Evolutionary conservation across 768 basidiomycete genomes (phyloP), one percentile per base, ranked within the genome.

Genomic region (Suillus placidus): DNA sequence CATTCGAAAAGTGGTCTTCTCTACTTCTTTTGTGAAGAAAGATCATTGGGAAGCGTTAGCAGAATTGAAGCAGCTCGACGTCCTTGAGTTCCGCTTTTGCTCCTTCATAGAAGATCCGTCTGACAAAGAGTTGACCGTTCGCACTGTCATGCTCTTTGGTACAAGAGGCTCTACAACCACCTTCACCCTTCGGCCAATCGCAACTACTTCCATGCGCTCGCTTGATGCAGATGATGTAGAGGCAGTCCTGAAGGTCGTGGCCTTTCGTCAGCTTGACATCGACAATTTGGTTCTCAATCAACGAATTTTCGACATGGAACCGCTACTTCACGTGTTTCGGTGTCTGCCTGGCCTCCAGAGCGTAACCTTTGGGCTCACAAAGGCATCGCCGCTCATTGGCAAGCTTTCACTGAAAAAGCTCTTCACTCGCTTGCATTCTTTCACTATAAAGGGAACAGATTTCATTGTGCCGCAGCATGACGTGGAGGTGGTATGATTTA

Each of bases 11-110:
- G 63, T 75, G 54, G 13, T 18, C 8, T 70, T 75, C 54, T 54
- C 13, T 1, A 0, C 4, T 3, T 67, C 67, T 16, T 47, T 58
- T 42, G 65, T 76, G 60, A 60, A 65, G 18, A 20, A 16, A 2
- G 58, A 63, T 0, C 60, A 74, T 51, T 73, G 74, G 70, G 1
- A 40, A 8, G 66, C 56, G 8, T 66, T 76, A 5, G 54, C 57
- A n/a, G 8, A 54, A 3, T 47, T 73, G 2, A 23, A 20, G 5
- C 54, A 35, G 23, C 75, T 76, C 52, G 61, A 73, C 47, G 26
- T 57, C 12, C 67, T 74, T 2, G 42, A 56, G 14, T 76, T 76
- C 34, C 0, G 42, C 0, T 0, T 0, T 1, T 71, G 71, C 56
- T 0, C 1, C 0, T 67, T 73, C 62, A 10, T 60, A 23, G 20